Evolutionary conservation across 768 basidiomycete genomes (phyloP), one percentile per base, ranked within the genome.

Genomic region (Rhodotorula diobovata): DNA sequence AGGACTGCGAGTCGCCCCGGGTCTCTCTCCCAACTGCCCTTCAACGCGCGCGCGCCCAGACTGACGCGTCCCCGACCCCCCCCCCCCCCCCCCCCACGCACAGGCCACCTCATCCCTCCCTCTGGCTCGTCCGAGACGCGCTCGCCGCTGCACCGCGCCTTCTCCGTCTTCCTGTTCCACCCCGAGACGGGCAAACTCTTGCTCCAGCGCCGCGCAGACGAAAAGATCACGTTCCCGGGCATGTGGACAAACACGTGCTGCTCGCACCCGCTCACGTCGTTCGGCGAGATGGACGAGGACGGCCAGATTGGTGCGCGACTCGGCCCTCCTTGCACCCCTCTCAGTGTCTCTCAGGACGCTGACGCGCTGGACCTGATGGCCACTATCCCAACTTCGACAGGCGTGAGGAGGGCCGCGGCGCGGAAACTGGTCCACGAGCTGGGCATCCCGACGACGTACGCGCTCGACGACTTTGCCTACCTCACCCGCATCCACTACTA

Each of bases 161-260:
- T 99, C 84, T 97, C 94, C 69, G 94, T 89, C 46, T 98, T 99
- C 81, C 86, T 97, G 74, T 99, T 98, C 84, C 85, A 93, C 48
- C 96, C 96, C 6, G 87, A 87, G 21, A 93, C 97, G 80, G 96
- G 96, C 57, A 90, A 89, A 80, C 85, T 99, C 28, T 84, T 99
- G 37, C 85, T 99, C 56, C 96, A 99, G 80, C 92, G 93, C 81
- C 87, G 96, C 48, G 96, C 96, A 30, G 84, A 88, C n/a, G 93
- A 95, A 83, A 99, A 99, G 84, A 99, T 99, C 79, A 99, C 96
- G 14, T 99, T 99, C 83, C 96, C 96, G 11, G 86, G 91, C 77
- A 93, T 97, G 93, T 99, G 96, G 96, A 99, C 96, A 43, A 99
- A 99, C 81, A 98, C 96, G 15, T 99, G 96, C 80, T 99, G 95